Evolutionary conservation across 2,329 filamentous ascomycete genomes (phyloP).

Genomic region (Aspergillus candidus): DNA sequence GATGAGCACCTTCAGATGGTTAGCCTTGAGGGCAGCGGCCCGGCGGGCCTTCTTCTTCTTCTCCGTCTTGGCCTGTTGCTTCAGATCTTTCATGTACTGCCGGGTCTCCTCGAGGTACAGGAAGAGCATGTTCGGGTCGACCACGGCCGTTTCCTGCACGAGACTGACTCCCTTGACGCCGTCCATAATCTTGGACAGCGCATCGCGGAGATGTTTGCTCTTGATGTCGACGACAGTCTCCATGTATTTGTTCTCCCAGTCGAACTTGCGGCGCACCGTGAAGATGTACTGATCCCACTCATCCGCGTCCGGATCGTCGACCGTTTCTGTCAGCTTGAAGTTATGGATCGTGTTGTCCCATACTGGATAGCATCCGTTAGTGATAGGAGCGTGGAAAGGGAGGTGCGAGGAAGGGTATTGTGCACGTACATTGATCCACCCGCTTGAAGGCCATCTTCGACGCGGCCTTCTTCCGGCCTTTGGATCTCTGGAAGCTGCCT

Average conservation of each 20-base stretch:
- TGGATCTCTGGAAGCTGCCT: conserved; percentile 23
- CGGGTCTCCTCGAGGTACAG: conserved; percentile 75
- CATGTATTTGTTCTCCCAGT: conserved; percentile 75
- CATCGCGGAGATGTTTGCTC: conserved; percentile 69
- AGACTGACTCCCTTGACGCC: conserved; percentile 72
- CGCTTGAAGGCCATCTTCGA: conserved; percentile 62
- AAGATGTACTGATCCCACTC: conserved; percentile 77
- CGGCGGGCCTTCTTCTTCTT: conserved; percentile 40
- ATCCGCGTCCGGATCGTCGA: conserved; percentile 55
- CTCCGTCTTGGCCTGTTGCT: conserved; percentile 56
- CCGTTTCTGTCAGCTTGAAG: conserved; percentile 63
- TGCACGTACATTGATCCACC: conserved; percentile 52
- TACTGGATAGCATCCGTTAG: conserved; percentile 23
- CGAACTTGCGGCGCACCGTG: conserved; percentile 74
- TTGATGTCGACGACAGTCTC: conserved; percentile 76
- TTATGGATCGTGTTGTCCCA: conserved; percentile 55
- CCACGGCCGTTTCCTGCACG: conserved; percentile 69
- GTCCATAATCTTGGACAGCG: conserved; percentile 65
- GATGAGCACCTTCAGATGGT: conserved; percentile 62
- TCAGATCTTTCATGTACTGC: conserved; percentile 57
- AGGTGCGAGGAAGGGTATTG: conserved; percentile 1
- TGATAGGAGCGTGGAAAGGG: not conserved
- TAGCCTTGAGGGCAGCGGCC: conserved; percentile 32
- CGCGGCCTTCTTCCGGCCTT: conserved; percentile 41
- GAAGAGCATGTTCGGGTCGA: conserved; percentile 67